Base-by-base conservation (phyloP, 176 grass and related monocot genomes). In the Tillandsia leiboldiana region DNA sequence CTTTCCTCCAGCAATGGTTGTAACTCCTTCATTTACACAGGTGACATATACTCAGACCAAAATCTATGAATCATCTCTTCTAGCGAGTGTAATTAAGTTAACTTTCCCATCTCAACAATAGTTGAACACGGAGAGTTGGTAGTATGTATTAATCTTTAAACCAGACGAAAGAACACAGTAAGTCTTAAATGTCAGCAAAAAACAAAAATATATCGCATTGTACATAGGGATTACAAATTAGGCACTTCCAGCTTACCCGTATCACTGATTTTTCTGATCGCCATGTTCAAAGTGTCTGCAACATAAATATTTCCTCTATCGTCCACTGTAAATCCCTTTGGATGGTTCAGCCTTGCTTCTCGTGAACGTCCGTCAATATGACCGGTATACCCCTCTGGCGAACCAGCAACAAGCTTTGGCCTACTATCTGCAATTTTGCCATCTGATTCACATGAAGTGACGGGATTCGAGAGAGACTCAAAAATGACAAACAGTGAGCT, bases 281-380 rank as follows among this genome's bases (percentile, higher is more conserved):
- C 95, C 95, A 99, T 94, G 80, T 99, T 99, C 87, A 88, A 86
- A 67, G 87, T 82, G 42, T 99, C 95, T 26, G 95, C 95, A 59
- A 99, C 84, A 86, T 99, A 99, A 68, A 99, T 94, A 23, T 94
- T 99, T 47, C 90, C 95, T 67, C 77, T 92, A 73, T 86, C 80
- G 0, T 99, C 95, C 59, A 99, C 81, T 51, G 95, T 79, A 77
- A 94, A 82, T 29, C 95, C 90, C 42, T 84, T 99, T 12, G 95
- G 95, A 73, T 94, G 95, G 82, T 94, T 99, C 82, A 99, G 59
- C 58, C 77, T 88, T 1, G 90, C 87, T 68, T 94, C 95, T 49
- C 78, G 78, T 26, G 83, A 76, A 48, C 75, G 85, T 27, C 95
- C 95, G 13, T 99, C 95, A 9, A 99, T 81, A 84, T 94, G 90